Conservation (phyloP, 1,284 basidiomycete species). For the Ganoderma lingzhi region DNA sequence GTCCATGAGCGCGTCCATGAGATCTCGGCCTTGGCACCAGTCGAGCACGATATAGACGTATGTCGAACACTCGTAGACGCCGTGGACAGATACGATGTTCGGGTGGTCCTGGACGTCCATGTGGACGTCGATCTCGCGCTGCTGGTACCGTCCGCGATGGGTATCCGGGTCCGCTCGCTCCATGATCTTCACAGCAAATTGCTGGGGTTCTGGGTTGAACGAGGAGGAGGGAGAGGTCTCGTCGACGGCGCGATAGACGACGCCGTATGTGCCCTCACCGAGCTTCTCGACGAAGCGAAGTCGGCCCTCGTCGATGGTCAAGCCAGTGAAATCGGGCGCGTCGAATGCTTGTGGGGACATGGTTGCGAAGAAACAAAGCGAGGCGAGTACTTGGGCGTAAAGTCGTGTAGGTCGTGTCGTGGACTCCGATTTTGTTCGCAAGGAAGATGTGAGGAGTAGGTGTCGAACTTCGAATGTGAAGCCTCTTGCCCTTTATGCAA, state of each 20-base stretch:
- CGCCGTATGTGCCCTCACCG: slow-evolving; percentile 45
- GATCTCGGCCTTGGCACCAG: slow-evolving; percentile 68
- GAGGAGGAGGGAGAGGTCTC: slow-evolving; percentile 61
- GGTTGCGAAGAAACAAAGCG: background rate
- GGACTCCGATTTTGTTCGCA: background rate
- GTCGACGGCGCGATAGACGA: slow-evolving; percentile 45
- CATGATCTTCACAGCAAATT: slow-evolving; percentile 71
- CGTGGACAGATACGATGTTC: slow-evolving; percentile 65
- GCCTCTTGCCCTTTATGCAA: slow-evolving; percentile 6
- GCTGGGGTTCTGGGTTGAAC: slow-evolving; percentile 35
- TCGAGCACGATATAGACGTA: slow-evolving; percentile 70
- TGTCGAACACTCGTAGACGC: slow-evolving; percentile 60
- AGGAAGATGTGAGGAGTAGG: background rate
- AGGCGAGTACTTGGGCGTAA: background rate
- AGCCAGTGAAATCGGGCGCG: slow-evolving; percentile 35
- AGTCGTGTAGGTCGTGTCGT: background rate
- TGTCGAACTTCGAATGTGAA: background rate
- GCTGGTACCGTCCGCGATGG: slow-evolving; percentile 32
- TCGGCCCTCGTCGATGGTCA: slow-evolving; percentile 39
- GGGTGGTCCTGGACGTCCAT: slow-evolving; percentile 61
- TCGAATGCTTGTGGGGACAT: slow-evolving; percentile 22
- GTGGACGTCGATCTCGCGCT: slow-evolving; percentile 51
- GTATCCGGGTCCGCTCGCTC: slow-evolving; percentile 60
- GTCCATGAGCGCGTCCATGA: slow-evolving; percentile 66
- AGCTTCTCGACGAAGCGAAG: slow-evolving; percentile 55